Percentiles rank a stretch among this genome's conserved stretches.
Conservation (phyloP, 768 basidiomycete species). For the Inosperma sp. region DNA sequence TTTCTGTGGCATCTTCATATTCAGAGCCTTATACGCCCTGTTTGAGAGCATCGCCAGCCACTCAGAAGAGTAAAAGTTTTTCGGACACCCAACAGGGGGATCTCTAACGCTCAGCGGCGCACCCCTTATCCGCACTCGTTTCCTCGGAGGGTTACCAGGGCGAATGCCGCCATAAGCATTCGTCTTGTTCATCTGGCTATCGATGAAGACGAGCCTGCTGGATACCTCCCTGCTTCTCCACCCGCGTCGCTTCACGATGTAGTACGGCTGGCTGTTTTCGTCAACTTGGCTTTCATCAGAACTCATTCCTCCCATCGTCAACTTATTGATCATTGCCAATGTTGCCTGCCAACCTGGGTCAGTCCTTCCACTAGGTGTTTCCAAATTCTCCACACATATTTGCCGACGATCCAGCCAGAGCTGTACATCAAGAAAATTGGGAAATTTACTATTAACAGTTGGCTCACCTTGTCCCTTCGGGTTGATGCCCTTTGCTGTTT, state of each 20-base stretch:
- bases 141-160: neutral
- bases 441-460: too few relatives aligned
- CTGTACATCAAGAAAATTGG: too few relatives aligned
- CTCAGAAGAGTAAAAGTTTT: neutral
- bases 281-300: neutral
- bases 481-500: neutral
- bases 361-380: neutral
- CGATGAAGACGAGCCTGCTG: neutral
- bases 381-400: neutral
- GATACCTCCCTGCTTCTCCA: neutral
- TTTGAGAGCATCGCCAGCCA: neutral
- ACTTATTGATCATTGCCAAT: neutral
- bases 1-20: too few relatives aligned
- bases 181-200: neutral
- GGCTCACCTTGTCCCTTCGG: neutral
- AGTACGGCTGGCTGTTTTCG: neutral
- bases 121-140: neutral
- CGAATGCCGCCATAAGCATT: neutral
- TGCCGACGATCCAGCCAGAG: neutral
- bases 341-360: neutral
- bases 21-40: neutral
- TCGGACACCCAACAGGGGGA: neutral
- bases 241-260: neutral
- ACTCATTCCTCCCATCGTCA: conserved; percentile 2
- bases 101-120: neutral